Evolutionary conservation across 768 basidiomycete genomes (phyloP), one percentile per base, ranked within the genome.

Genomic region (Pisolithus orientalis): DNA sequence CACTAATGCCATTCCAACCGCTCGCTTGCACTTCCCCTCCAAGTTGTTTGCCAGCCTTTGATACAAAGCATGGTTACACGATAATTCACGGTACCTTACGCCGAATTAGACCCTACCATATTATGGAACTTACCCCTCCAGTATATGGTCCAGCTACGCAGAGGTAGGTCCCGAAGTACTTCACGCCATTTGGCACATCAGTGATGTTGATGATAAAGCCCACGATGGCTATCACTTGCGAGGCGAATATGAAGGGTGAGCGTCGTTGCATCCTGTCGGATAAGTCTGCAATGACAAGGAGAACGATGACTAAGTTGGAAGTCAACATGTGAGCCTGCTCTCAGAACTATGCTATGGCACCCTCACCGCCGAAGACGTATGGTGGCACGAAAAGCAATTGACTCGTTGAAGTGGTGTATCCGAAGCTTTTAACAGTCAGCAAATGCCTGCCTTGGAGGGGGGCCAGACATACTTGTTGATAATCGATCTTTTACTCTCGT

Each of bases 121-220:
- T 75, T 11, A 83, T 70, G 3, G 82, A 64, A 17, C 79, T 81
- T 11, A 83, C 82, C 55, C 83, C 76, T 0, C 73, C 72, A 3
- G 80, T 75, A 57, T 84, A 85, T 29, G 73, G 72, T 6, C 85
- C 84, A 1, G 74, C 70, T 8, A 84, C 83, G 38, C 75, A 74
- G 53, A 85, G 75, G 71, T 82, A 86, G 0, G 80, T 85, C 3
- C 84, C 84, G 54, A 84, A 82, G 63, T 87, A 86, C 64, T 87
- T 84, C 17, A 73, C 80, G 1, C 82, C 81, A 51, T 59, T 60
- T 59, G 63, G 0, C 73, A 67, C 78, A 29, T 74, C 60, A 1
- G 80, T 78, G 44, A 85, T 80, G 58, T 85, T 82, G 64, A 85
- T 82, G 0, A 74, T 50, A 58, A 80, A 85, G 0, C 84, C 83